phyloP scores from a whole-genome alignment of 1,139 yeast genomes.

The Scheffersomyces titani region DNA sequence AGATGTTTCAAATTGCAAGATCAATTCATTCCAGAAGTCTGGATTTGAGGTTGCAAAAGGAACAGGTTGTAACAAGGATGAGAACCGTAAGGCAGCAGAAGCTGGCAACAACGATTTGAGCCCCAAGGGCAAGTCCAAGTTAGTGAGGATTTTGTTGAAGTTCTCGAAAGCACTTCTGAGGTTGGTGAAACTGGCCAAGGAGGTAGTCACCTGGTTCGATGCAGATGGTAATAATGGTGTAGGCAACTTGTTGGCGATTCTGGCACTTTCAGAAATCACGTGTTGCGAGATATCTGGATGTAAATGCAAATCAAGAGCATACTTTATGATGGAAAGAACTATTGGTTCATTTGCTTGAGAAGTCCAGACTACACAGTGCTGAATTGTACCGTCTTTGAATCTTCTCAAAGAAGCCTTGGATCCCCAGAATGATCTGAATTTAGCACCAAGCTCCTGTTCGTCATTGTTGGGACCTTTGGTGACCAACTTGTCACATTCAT shows the following conservation, averaged over 20 bases:
- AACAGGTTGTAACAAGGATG: conserved; percentile 77
- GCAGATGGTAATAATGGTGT: conserved; percentile 60
- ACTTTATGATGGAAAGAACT: conserved; percentile 64
- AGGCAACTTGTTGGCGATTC: conserved; percentile 57
- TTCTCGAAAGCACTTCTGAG: conserved; percentile 68
- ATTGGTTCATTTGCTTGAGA: conserved; percentile 63
- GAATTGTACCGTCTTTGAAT: conserved; percentile 86
- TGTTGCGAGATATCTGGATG: conserved; percentile 45
- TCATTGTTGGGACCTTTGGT: conserved; percentile 83
- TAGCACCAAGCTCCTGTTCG: conserved; percentile 55
- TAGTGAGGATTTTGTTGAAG: conserved; percentile 54
- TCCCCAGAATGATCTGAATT: conserved; percentile 91
- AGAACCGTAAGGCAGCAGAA: conserved; percentile 68
- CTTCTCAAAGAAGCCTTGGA: conserved; percentile 79
- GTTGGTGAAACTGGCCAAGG: conserved; percentile 53
- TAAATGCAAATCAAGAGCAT: conserved; percentile 64
- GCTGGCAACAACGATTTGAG: conserved; percentile 74
- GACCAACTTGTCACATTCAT: conserved; percentile 75
- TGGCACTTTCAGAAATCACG: conserved; percentile 40
- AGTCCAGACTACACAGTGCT: conserved; percentile 87
- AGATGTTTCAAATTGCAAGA: conserved; percentile 86
- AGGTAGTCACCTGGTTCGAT: conserved; percentile 52
- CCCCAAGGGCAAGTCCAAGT: conserved; percentile 67
- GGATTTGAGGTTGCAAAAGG: conserved; percentile 80
- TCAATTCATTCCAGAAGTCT: conserved; percentile 77